Evolutionary conservation across 805 yeast genomes (phyloP).

Genomic region (Ogataea nakhonphanomensis): DNA sequence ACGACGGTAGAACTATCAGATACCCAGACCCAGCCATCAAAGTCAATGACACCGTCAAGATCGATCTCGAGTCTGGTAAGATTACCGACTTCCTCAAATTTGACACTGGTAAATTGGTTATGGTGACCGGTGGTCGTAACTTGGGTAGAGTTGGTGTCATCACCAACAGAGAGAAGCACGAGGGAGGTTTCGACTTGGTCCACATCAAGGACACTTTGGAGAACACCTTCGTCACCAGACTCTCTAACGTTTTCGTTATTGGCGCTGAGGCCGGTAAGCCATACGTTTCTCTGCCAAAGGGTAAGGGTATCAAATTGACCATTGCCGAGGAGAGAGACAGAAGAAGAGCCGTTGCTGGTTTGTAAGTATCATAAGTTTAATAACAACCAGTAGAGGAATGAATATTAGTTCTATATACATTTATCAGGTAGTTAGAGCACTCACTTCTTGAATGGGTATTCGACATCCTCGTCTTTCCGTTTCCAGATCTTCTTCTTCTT

Average conservation of each 20-base stretch:
- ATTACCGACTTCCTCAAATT: slow-evolving; percentile 84
- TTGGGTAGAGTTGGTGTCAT: slow-evolving; percentile 97
- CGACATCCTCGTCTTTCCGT: slow-evolving; percentile 75
- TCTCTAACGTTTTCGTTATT: slow-evolving; percentile 86
- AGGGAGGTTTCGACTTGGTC: slow-evolving; percentile 96
- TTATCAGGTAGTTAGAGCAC: not conserved
- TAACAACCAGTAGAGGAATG: slow-evolving; percentile 12
- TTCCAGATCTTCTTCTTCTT: slow-evolving; percentile 91
- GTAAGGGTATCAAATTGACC: slow-evolving; percentile 96
- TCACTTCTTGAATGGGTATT: slow-evolving; percentile 71
- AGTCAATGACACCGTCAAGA: slow-evolving; percentile 97
- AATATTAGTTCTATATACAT: slow-evolving; percentile 8
- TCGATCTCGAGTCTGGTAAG: slow-evolving; percentile 95
- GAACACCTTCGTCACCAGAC: slow-evolving; percentile 94
- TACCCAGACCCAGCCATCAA: slow-evolving; percentile 98
- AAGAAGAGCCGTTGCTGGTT: slow-evolving; percentile 82
- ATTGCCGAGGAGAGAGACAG: slow-evolving; percentile 98
- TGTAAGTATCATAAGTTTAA: slow-evolving; percentile 32
- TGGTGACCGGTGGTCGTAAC: slow-evolving; percentile 98
- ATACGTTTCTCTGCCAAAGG: slow-evolving; percentile 93
- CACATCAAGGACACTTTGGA: slow-evolving; percentile 94
- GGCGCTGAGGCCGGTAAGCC: slow-evolving; percentile 93
- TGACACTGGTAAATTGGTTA: slow-evolving; percentile 87
- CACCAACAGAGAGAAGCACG: slow-evolving; percentile 95
- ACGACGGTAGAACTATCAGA: slow-evolving; percentile 99